A percentile compares a stretch with the other conserved stretches of the same genome.
Conservation (phyloP, 495 filamentous ascomycete species). For the Neurospora tetrasperma region DNA sequence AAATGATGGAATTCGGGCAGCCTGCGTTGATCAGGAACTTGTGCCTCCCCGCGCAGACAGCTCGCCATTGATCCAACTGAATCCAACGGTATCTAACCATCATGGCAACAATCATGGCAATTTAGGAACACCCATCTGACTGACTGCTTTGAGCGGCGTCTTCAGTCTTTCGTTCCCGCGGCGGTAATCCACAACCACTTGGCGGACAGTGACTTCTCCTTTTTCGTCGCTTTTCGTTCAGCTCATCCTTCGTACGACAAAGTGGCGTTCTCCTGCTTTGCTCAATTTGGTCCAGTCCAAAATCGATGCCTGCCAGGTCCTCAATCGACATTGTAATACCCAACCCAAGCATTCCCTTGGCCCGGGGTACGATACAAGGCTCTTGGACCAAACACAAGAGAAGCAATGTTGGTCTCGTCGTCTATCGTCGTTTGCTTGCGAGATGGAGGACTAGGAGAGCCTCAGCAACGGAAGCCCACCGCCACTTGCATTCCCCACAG, state of each 20-base stretch:
- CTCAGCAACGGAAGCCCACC: neutral
- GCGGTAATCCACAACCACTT: neutral
- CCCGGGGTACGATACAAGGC: neutral
- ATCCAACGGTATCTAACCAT: neutral
- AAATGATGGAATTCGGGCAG: neutral
- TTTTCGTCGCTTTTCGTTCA: slow-evolving; percentile 1
- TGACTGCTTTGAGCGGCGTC: neutral
- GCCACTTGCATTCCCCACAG: neutral
- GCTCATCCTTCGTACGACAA: neutral
- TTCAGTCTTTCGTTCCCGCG: neutral
- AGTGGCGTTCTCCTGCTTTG: neutral
- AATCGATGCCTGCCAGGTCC: too few species aligned
- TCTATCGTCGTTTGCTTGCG: neutral
- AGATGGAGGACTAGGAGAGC: neutral
- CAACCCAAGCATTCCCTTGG: neutral
- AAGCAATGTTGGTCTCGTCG: neutral
- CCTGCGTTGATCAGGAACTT: too few species aligned
- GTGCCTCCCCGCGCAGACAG: too few species aligned
- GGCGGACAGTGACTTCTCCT: neutral
- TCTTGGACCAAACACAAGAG: neutral
- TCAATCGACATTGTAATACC: neutral
- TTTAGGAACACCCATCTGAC: neutral
- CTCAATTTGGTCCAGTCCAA: neutral
- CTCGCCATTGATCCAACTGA: neutral
- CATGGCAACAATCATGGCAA: neutral